Evolutionary conservation across 352 stramenopile genomes (phyloP).

Genomic region (Phytophthora chlamydospora): DNA sequence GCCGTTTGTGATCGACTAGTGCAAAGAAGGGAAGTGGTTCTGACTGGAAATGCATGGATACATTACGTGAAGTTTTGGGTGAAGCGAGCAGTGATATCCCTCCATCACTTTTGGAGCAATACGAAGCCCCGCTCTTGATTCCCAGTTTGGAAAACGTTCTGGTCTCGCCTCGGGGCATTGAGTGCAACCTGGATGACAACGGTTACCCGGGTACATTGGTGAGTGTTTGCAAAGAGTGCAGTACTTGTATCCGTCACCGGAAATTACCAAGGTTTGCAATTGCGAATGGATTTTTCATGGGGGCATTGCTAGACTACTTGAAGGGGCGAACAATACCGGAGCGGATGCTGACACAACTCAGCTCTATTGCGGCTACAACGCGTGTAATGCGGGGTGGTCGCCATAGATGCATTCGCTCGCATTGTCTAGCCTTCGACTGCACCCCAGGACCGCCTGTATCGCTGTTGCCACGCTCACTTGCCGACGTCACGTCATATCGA

Average conservation of each 20-base stretch:
- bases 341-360: not conserved
- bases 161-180: no score
- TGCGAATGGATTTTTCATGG: not conserved
- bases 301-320: not conserved
- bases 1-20: not conserved
- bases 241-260: no score
- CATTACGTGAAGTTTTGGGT: not conserved
- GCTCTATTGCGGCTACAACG: not conserved
- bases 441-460: not conserved
- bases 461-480: not conserved
- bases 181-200: no score
- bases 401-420: not conserved
- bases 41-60: not conserved
- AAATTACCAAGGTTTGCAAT: not conserved
- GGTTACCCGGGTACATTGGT: no score
- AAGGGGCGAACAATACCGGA: not conserved
- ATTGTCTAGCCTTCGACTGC: not conserved
- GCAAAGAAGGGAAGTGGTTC: not conserved
- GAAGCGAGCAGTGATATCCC: not conserved
- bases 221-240: no score
- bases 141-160: not conserved
- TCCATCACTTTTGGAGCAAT: not conserved
- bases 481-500: not conserved
- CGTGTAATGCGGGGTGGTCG: not conserved
- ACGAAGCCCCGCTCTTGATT: not conserved